Base-by-base conservation (phyloP, 2,329 filamentous ascomycete species). In the Xylariaceae sp. region DNA sequence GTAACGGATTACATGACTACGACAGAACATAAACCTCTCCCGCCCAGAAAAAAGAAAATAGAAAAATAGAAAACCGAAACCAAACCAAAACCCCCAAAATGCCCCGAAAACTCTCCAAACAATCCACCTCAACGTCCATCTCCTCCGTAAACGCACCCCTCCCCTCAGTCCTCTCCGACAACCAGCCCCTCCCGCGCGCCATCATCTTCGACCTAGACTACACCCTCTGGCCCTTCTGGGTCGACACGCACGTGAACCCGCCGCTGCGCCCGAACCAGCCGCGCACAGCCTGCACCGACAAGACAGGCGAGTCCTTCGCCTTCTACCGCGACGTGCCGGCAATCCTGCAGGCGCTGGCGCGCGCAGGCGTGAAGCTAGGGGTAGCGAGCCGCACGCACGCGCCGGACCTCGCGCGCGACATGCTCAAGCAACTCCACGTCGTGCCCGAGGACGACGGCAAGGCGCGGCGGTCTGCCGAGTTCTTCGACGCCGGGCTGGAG, bases 171-270 rank as follows among this genome's bases (percentile, higher is more conserved):
- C 75, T 82, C 36, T 65, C 68, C 61, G 77, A 81, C 70, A 72
- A 83, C 40, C 80, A 84, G 0, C 88, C 90, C 0, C 80, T 96
- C 1, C 92, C 92, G 0, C 84, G 86, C 57, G 80, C 96, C 62
- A 80, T 97, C 64, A 88, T 94, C 59, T 96, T 97, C 74, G 94
- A 97, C 70, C 83, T 97, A 58, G 92, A 97, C 78, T 97, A 96
- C 78, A 97, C 94, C 0, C 79, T 97, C n/a, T 97, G 92, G 94
- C 91, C 92, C 4, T 96, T 96, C 74, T 97, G 92, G 92, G 86
- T 95, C 1, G 94, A 97, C 75, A 96, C 91, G 3, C 92, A 96
- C 72, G 87, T 94, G 63, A 83, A 84, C 21, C 80, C 84, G 6
- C 92, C 91, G 0, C 73, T 96, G 16, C 79, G 80, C 61, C 64